These are phyloP conservation scores for Caloboletus firmus DNA, from an alignment of 1,284 basidiomycete genomes.

Conservation along the genomic window DNA sequence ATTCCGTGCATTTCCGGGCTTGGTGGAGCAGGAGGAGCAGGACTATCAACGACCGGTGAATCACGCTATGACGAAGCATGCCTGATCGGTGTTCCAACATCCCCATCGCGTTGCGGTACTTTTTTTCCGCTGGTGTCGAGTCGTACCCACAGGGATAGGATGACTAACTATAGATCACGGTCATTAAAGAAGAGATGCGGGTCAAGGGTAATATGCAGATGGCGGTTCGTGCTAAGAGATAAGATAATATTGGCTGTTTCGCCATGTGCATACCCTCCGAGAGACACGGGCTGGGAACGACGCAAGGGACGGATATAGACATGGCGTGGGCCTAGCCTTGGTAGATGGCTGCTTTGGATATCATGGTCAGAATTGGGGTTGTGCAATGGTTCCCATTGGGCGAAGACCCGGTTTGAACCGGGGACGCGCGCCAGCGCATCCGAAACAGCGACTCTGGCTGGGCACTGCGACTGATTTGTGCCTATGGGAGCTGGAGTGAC, in stretches of 20 bases:
- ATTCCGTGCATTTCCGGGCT: constrained; percentile 11
- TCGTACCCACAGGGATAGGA: background rate
- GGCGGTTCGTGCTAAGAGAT: constrained; percentile 11
- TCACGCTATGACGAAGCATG: too few relatives aligned
- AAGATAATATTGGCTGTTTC: constrained; percentile 18
- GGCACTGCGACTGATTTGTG: too few relatives aligned
- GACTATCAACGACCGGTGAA: background rate
- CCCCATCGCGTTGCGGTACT: background rate
- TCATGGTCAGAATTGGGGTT: constrained; percentile 1
- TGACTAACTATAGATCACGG: constrained; percentile 14
- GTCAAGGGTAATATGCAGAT: constrained; percentile 3
- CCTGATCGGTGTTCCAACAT: background rate
- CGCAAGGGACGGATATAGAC: background rate
- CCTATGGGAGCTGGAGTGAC: background rate
- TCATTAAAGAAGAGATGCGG: constrained; percentile 16
- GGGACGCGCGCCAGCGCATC: too few relatives aligned
- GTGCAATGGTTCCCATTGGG: background rate
- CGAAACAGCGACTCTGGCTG: too few relatives aligned
- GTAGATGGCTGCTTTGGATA: too few relatives aligned
- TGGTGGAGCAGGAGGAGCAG: background rate
- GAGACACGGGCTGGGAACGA: constrained; percentile 14
- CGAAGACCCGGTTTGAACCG: background rate
- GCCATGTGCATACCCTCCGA: constrained; percentile 11
- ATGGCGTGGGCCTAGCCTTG: background rate
- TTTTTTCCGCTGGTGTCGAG: background rate